Percentiles rank a stretch among this genome's conserved stretches.
Evolutionary conservation across 441 rosid species (phyloP).

Genomic region (Breynia disticha): DNA sequence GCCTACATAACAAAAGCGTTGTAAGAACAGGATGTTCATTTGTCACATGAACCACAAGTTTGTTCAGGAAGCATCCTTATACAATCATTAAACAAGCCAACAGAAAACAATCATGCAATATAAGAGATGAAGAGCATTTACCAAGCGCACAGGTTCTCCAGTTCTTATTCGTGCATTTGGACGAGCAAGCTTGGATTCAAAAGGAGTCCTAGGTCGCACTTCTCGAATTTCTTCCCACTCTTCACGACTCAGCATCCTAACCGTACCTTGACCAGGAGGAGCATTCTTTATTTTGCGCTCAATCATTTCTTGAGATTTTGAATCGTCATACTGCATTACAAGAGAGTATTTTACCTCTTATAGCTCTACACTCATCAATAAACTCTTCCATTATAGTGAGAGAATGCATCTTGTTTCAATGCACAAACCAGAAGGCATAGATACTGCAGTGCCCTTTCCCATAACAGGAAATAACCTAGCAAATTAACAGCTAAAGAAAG

Average conservation of each 20-base stretch:
- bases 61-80: background rate
- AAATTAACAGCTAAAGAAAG: too few species aligned
- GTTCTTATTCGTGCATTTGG: slow-evolving; percentile 78
- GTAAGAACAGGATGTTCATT: background rate
- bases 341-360: background rate
- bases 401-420: too few species aligned
- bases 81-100: background rate
- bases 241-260: slow-evolving; percentile 68
- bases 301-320: slow-evolving; percentile 74
- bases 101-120: background rate
- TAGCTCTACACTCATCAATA: too few species aligned
- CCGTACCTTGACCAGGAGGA: slow-evolving; percentile 73
- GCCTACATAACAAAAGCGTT: background rate
- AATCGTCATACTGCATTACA: slow-evolving; percentile 56
- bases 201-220: slow-evolving; percentile 92
- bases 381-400: too few species aligned
- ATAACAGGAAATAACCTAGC: too few species aligned
- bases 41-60: background rate
- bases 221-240: slow-evolving; percentile 87
- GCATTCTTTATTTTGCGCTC: slow-evolving; percentile 79
- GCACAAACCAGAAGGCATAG: too few species aligned
- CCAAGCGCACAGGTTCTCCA: slow-evolving; percentile 61
- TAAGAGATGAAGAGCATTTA: slow-evolving; percentile 17
- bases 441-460: too few species aligned
- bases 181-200: slow-evolving; percentile 92